Conservation (phyloP, 768 basidiomycete species). For the Crepidotus variabilis region DNA sequence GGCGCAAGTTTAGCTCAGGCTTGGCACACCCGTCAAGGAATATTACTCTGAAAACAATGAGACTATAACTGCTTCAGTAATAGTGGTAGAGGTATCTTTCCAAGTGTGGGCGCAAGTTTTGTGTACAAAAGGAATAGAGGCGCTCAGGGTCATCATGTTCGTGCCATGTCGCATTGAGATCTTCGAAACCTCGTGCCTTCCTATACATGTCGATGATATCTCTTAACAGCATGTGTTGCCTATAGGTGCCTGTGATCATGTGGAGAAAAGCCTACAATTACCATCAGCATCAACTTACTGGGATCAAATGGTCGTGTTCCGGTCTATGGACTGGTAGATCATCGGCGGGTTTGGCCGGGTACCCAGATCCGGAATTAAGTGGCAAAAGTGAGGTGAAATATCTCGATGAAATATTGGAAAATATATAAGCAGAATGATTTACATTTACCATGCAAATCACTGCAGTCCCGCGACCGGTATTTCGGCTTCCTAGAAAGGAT, state of each 20-base stretch:
- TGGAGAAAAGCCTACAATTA: background rate
- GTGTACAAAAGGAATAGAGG: background rate
- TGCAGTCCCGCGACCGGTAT: no score
- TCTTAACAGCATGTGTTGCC: no score
- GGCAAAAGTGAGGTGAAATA: background rate
- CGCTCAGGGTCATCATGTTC: background rate
- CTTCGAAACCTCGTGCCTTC: no score
- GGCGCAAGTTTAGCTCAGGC: background rate
- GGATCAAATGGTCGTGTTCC: background rate
- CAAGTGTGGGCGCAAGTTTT: background rate
- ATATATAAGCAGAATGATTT: background rate
- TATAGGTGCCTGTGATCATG: background rate
- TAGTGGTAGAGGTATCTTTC: background rate
- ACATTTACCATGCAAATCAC: no score
- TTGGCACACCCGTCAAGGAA: no score
- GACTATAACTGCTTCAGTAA: no score
- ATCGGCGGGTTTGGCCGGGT: background rate
- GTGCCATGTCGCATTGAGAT: no score
- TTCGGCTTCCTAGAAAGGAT: no score
- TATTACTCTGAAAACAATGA: no score
- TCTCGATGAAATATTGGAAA: background rate
- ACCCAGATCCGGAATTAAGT: background rate
- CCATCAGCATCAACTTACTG: background rate
- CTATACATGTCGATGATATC: no score
- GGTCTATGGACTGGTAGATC: background rate